phyloP scores from a whole-genome alignment of 2,329 filamentous ascomycete genomes.

The Colletotrichum musicola region DNA sequence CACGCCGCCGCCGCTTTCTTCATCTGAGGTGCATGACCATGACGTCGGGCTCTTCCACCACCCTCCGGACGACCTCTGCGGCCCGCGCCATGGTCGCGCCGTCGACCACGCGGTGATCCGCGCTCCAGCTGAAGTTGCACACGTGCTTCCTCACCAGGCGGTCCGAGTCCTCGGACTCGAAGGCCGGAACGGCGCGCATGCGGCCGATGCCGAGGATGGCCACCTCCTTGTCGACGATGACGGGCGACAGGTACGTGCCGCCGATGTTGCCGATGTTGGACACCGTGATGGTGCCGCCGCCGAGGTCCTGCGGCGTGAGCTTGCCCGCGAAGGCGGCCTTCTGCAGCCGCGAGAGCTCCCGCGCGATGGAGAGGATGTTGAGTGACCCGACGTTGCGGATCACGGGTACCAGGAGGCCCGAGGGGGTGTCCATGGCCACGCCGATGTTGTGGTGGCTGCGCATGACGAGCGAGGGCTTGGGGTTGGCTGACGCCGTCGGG shows the following conservation, averaged over 20 bases:
- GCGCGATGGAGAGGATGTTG: slow-evolving; percentile 82
- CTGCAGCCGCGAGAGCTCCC: slow-evolving; percentile 81
- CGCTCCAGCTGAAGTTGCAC: slow-evolving; percentile 95
- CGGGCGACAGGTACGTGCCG: slow-evolving; percentile 89
- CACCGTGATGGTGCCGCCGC: slow-evolving; percentile 91
- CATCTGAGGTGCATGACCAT: slow-evolving; percentile 88
- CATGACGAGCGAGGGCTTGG: slow-evolving; percentile 81
- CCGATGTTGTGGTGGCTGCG: slow-evolving; percentile 94
- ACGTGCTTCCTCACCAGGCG: slow-evolving; percentile 80
- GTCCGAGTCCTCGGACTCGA: slow-evolving; percentile 64
- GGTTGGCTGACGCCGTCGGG: slow-evolving; percentile 50
- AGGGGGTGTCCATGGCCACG: slow-evolving; percentile 93
- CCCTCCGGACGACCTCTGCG: slow-evolving; percentile 81
- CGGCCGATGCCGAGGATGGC: slow-evolving; percentile 92
- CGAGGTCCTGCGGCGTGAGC: slow-evolving; percentile 80
- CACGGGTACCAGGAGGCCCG: slow-evolving; percentile 90
- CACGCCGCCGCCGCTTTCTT: not conserved
- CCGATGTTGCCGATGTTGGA: slow-evolving; percentile 98
- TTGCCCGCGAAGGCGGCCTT: slow-evolving; percentile 79
- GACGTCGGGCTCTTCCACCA: slow-evolving; percentile 86
- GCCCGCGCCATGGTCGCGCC: slow-evolving; percentile 95
- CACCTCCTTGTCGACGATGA: slow-evolving; percentile 91
- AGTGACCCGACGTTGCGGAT: slow-evolving; percentile 84
- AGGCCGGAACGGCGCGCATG: slow-evolving; percentile 84
- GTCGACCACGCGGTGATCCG: slow-evolving; percentile 94